These are phyloP conservation scores for Neoboletus magnificus DNA, from an alignment of 768 basidiomycete genomes.

Conservation along the genomic window DNA sequence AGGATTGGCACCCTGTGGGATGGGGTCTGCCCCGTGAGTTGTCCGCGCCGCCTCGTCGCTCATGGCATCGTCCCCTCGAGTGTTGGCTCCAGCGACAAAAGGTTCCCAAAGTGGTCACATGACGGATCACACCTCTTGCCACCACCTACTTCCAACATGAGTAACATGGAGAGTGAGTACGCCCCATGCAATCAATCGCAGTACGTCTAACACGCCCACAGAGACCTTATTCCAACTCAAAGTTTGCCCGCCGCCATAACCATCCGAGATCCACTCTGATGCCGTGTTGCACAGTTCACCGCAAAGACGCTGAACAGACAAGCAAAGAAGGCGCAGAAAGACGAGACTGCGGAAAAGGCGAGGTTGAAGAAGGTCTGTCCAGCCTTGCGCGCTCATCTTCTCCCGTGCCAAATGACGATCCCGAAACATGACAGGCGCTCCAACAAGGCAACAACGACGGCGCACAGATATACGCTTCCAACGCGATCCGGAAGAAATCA, in stretches of 20 bases:
- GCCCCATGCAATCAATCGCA: neutral
- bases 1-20: neutral
- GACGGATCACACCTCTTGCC: neutral
- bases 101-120: constrained; percentile 6
- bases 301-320: constrained; percentile 93
- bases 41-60: neutral
- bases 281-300: constrained; percentile 68
- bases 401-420: neutral
- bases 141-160: constrained; percentile 44
- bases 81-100: neutral
- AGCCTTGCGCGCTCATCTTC: neutral
- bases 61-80: neutral
- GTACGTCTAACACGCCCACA: constrained; percentile 33
- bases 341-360: constrained; percentile 84
- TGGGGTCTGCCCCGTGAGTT: neutral
- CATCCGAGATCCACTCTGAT: constrained; percentile 12
- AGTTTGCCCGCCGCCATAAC: constrained; percentile 42
- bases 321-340: constrained; percentile 97
- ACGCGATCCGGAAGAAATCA: constrained; percentile 97
- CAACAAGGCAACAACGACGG: constrained; percentile 97
- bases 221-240: constrained; percentile 99
- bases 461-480: constrained; percentile 96
- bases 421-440: constrained; percentile 61
- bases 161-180: constrained; percentile 84
- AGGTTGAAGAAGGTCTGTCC: constrained; percentile 84